A percentile compares a stretch with the other conserved stretches of the same genome.
phyloP scores from a whole-genome alignment of 2,329 filamentous ascomycete genomes.

The Colletotrichum lupini region DNA sequence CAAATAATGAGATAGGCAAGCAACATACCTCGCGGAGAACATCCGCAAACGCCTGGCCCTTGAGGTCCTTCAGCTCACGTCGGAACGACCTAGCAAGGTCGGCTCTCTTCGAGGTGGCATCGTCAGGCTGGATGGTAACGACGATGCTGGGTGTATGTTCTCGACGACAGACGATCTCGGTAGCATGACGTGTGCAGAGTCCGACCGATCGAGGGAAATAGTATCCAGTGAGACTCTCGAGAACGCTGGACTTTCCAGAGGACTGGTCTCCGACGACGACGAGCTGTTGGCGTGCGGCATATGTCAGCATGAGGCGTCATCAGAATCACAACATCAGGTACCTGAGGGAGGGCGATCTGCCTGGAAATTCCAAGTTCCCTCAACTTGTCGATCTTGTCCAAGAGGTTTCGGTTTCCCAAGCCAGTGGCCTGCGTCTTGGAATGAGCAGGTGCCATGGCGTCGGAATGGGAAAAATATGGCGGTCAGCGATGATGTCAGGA shows the following conservation, averaged over 20 bases:
- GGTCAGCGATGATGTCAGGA: not conserved
- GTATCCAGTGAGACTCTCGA: slow-evolving; percentile 71
- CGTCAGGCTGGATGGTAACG: slow-evolving; percentile 54
- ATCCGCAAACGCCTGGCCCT: slow-evolving; percentile 47
- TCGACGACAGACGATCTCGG: slow-evolving; percentile 57
- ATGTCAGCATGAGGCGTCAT: slow-evolving; percentile 36
- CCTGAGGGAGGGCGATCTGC: slow-evolving; percentile 40
- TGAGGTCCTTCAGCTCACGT: slow-evolving; percentile 85
- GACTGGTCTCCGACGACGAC: slow-evolving; percentile 88
- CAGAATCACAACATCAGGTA: not conserved
- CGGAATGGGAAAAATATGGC: not conserved
- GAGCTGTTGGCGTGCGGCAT: slow-evolving; percentile 63
- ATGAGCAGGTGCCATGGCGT: slow-evolving; percentile 7
- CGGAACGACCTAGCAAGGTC: slow-evolving; percentile 56
- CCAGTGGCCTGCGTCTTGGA: not conserved
- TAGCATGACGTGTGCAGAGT: slow-evolving; percentile 61
- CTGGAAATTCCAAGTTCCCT: slow-evolving; percentile 50
- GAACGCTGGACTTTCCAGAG: slow-evolving; percentile 85
- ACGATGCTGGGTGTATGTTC: slow-evolving; percentile 46
- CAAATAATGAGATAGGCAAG: slow-evolving; percentile 54
- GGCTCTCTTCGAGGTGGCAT: not conserved
- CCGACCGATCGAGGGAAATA: slow-evolving; percentile 56
- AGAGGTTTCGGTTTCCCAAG: slow-evolving; percentile 16
- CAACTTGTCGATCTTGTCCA: slow-evolving; percentile 44
- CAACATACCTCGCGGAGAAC: slow-evolving; percentile 38